phyloP scores from a whole-genome alignment of 139 green algal species.

The Asterochloris sp. region DNA sequence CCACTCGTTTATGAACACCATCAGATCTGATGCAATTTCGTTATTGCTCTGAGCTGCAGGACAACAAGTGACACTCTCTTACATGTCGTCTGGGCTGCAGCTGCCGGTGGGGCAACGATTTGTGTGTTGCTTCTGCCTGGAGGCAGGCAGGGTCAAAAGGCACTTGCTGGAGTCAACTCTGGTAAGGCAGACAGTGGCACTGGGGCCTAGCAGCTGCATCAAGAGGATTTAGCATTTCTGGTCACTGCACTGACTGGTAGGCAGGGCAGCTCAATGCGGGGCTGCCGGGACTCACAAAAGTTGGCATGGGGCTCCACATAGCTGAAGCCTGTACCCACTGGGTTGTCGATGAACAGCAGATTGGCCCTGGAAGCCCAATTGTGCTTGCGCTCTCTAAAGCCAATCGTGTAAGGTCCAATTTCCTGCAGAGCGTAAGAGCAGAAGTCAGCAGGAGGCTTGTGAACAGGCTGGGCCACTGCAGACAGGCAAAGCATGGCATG shows the following conservation, averaged over 20 bases:
- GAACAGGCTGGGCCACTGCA: background rate
- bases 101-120: too few species aligned
- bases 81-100: too few species aligned
- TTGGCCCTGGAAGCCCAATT: slow-evolving; percentile 8
- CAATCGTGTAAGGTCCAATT: slow-evolving; percentile 5
- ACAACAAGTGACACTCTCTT: background rate
- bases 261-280: background rate
- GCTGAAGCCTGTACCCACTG: slow-evolving; percentile 20
- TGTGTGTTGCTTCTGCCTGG: too few species aligned
- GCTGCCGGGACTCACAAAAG: slow-evolving; percentile 1
- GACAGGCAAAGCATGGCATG: background rate
- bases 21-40: slow-evolving; percentile 6
- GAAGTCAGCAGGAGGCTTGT: background rate
- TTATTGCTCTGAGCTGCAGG: slow-evolving; percentile 9
- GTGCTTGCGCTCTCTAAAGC: slow-evolving; percentile 1
- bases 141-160: too few species aligned
- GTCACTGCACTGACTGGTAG: too few species aligned
- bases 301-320: slow-evolving; percentile 11
- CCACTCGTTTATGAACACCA: background rate
- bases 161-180: too few species aligned
- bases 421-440: background rate
- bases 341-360: slow-evolving; percentile 24
- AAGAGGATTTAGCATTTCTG: too few species aligned
- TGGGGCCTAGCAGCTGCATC: too few species aligned
- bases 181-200: too few species aligned